Base-by-base conservation (phyloP, 345 rosid species). In the Isatis tinctoria region DNA sequence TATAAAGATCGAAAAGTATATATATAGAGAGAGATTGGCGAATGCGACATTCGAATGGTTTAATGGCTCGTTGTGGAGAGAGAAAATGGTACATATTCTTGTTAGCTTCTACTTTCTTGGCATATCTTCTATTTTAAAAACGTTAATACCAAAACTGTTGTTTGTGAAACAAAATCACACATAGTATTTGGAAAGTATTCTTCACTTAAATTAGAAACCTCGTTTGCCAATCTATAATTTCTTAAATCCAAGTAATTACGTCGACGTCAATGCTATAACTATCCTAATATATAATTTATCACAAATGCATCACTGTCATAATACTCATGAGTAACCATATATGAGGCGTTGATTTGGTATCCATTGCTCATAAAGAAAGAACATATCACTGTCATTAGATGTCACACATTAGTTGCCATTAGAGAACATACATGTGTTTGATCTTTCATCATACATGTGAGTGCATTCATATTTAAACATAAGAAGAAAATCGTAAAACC, bases 81-180 rank as follows among this genome's bases (percentile, higher is more conserved):
- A 45, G 12, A 66, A 49, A 65, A 47, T 57, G 45, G 78, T 37
- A 67, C 45, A 67, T 16, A 74, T 74, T 67, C 73, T 32, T 49
- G 53, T 39, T 39, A 48, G 54, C 73, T 74, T 58, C 30, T 40
- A 44, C 37, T 63, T 54, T 56, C 26, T 56, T 65, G 49, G 39
- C 40, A 53, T 65, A 74, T 35, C 59, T 36, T 45, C 10, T 44
- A 56, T 62, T 62, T 62, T 28, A 52, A 62, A 41, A 20, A 57
- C 57, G 40, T 30, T 62, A 14, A 44, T 48, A 56, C 65, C 48
- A 37, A 36, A 27, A 74, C 44, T 45, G 33, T 28, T 51, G 44
- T 48, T 58, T 58, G 10, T 58, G 18, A 28, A 36, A 43, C 56
- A 73, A 48, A 32, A 24, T 54, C n/a, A 56, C 20, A 14, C 47